These are phyloP conservation scores for Aspergillus texensis DNA, from an alignment of 2,329 filamentous ascomycete species.

Conservation along the genomic window DNA sequence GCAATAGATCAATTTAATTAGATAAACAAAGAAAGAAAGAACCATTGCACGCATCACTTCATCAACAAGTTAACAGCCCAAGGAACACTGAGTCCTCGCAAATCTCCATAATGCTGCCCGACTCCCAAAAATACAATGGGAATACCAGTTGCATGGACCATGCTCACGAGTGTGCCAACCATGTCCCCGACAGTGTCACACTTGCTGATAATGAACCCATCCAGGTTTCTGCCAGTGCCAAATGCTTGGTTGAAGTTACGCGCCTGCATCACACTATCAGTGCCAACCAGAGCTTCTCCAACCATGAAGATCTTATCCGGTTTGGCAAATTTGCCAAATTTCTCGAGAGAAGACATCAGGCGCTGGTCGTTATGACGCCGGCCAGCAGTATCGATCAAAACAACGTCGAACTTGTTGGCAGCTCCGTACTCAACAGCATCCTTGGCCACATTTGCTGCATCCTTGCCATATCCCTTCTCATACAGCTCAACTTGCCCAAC, in stretches of 20 bases:
- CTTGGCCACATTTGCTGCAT: constrained; percentile 91
- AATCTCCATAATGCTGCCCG: constrained; percentile 68
- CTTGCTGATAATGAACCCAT: constrained; percentile 98
- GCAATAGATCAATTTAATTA: background rate
- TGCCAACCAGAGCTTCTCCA: constrained; percentile 87
- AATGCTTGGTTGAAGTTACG: constrained; percentile 95
- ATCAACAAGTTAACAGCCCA: constrained; percentile 65
- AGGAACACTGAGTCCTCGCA: constrained; percentile 65
- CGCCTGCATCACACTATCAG: constrained; percentile 92
- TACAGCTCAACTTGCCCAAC: constrained; percentile 83
- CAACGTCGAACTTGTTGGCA: constrained; percentile 80
- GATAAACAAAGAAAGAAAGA: background rate
- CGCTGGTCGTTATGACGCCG: constrained; percentile 93
- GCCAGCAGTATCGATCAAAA: constrained; percentile 94
- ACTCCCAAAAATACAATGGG: constrained; percentile 89
- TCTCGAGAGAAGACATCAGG: constrained; percentile 94
- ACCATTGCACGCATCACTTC: constrained; percentile 40
- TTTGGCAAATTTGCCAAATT: constrained; percentile 93
- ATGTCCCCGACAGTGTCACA: constrained; percentile 99
- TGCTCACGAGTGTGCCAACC: constrained; percentile 92
- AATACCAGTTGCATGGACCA: constrained; percentile 96
- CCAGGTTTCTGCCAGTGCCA: constrained; percentile 75
- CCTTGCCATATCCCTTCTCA: constrained; percentile 96
- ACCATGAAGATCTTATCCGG: constrained; percentile 99
- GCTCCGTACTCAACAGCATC: constrained; percentile 84